A percentile compares a stretch with the other conserved stretches of the same genome.
phyloP scores from a whole-genome alignment of 108 stramenopile species.

The Fistulifera solaris region DNA sequence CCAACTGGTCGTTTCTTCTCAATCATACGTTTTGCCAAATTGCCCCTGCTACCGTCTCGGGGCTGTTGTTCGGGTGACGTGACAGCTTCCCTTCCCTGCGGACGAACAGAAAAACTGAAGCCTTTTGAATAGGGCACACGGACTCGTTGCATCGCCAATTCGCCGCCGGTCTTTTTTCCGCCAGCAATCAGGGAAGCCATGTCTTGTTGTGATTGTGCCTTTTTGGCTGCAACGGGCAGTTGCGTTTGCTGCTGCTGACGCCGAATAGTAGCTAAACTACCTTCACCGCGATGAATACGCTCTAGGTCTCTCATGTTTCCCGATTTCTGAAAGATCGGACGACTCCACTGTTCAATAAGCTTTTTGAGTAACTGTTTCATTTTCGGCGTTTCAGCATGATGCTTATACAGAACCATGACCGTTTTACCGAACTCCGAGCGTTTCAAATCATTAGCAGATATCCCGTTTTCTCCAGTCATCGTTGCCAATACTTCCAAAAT shows the following conservation, averaged over 20 bases:
- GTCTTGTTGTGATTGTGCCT: conserved; percentile 24
- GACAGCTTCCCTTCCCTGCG: conserved; percentile 36
- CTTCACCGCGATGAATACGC: conserved; percentile 42
- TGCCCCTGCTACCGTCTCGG: conserved; percentile 44
- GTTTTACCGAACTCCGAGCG: conserved; percentile 73
- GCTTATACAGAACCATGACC: conserved; percentile 76
- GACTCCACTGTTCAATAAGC: conserved; percentile 85
- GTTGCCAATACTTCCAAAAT: conserved; percentile 46
- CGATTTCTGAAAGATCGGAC: conserved; percentile 88
- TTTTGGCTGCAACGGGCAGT: not conserved
- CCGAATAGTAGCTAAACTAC: conserved; percentile 42
- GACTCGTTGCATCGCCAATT: conserved; percentile 52
- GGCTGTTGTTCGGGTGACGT: conserved; percentile 27
- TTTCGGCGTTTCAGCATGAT: conserved; percentile 74
- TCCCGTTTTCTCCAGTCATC: conserved; percentile 75
- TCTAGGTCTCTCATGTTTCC: conserved; percentile 81
- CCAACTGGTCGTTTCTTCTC: conserved; percentile 58
- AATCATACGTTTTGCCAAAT: conserved; percentile 59
- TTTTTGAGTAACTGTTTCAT: conserved; percentile 53
- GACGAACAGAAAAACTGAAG: conserved; percentile 74
- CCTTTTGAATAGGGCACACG: conserved; percentile 80
- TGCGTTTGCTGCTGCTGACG: conserved; percentile 22
- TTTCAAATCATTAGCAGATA: conserved; percentile 61
- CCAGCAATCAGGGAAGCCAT: conserved; percentile 28
- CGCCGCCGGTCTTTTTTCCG: conserved; percentile 24